These are phyloP conservation scores for Lyophyllum atratum DNA, from an alignment of 768 basidiomycete genomes.

Conservation along the genomic window DNA sequence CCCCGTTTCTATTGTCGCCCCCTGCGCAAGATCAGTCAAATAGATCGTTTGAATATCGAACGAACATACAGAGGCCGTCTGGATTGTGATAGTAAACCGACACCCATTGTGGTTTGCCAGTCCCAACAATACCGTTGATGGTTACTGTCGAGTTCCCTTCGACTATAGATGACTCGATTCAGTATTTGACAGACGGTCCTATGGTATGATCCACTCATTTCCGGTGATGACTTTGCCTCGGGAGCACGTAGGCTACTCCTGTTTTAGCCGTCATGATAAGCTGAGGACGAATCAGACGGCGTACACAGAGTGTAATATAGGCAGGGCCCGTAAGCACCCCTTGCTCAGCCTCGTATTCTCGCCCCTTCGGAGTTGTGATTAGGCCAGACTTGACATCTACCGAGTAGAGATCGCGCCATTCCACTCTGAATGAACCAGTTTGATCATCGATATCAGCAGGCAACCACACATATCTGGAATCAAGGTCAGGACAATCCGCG, in stretches of 20 bases:
- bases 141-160: constrained; percentile 26
- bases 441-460: constrained; percentile 25
- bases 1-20: constrained; percentile 21
- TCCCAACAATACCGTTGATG: constrained; percentile 27
- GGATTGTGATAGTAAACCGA: constrained; percentile 31
- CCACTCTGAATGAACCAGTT: constrained; percentile 23
- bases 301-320: constrained; percentile 25
- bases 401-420: constrained; percentile 26
- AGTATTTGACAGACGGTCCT: neutral
- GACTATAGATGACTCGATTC: constrained; percentile 4
- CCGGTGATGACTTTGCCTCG: constrained; percentile 20
- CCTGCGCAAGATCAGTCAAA: constrained; percentile 14
- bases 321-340: constrained; percentile 20
- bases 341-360: constrained; percentile 23
- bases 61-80: constrained; percentile 22
- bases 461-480: constrained; percentile 26
- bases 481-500: neutral
- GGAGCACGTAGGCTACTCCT: constrained; percentile 24
- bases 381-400: constrained; percentile 23
- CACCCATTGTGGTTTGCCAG: constrained; percentile 32
- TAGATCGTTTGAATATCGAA: neutral
- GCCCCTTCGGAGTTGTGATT: constrained; percentile 19
- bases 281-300: neutral
- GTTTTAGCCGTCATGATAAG: neutral
- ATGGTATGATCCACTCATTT: constrained; percentile 13